Conservation (phyloP, 2,329 filamentous ascomycete species). For the Fusarium lyarnte region DNA sequence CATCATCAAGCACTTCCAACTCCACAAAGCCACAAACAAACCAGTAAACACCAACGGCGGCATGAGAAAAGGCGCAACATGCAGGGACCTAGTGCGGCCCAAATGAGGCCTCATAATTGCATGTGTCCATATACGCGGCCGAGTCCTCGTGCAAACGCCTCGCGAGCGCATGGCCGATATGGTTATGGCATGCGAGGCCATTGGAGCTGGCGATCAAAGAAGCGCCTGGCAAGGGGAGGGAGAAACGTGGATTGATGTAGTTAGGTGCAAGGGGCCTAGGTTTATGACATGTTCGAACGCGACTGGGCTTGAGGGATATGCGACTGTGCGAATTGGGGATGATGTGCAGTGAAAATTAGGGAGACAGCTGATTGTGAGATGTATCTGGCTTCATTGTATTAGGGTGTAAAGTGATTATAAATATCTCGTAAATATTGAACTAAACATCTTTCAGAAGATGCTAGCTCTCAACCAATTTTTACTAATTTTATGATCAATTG, state of each 20-base stretch:
- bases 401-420: background rate
- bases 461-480: background rate
- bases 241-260: conserved; percentile 29
- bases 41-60: conserved; percentile 74
- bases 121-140: conserved; percentile 21
- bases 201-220: conserved; percentile 21
- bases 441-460: rapidly evolving
- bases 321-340: conserved; percentile 29
- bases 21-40: conserved; percentile 71
- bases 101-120: conserved; percentile 12
- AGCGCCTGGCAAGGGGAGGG: conserved; percentile 24
- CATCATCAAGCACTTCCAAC: conserved; percentile 77
- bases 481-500: background rate
- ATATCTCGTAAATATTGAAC: background rate
- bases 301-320: conserved; percentile 40
- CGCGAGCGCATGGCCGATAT: conserved; percentile 34
- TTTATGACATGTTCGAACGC: conserved; percentile 46
- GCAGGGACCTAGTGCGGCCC: conserved; percentile 39
- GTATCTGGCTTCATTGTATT: background rate
- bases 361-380: background rate
- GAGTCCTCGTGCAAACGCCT: conserved; percentile 5
- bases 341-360: conserved; percentile 21
- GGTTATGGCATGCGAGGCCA: conserved; percentile 38
- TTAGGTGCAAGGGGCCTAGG: conserved; percentile 18
- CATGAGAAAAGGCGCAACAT: conserved; percentile 58